These are phyloP conservation scores for Pseudogymnoascus sp. DNA, from an alignment of 2,329 filamentous ascomycete genomes.

Conservation along the genomic window DNA sequence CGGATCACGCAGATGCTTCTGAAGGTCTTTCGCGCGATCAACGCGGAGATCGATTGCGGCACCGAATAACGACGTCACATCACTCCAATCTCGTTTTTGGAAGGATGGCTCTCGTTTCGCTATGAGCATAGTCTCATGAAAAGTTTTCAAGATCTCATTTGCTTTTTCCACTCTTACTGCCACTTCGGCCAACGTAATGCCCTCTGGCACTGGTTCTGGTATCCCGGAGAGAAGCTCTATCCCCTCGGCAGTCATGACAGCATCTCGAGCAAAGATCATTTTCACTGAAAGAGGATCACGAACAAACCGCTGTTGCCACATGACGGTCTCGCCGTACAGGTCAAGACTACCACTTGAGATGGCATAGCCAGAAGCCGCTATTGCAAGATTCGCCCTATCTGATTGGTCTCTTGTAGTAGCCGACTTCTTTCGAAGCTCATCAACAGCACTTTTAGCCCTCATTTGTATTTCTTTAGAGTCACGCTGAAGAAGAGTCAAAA, in stretches of 20 bases:
- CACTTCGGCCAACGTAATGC: constrained; percentile 15
- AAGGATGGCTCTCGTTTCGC: constrained; percentile 17
- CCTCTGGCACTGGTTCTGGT: constrained; percentile 26
- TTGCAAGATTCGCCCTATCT: constrained; percentile 26
- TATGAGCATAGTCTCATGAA: constrained; percentile 13
- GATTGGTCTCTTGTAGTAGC: constrained; percentile 22
- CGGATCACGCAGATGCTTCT: constrained; percentile 2
- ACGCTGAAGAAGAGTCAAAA: constrained; percentile 13
- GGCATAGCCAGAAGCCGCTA: constrained; percentile 25
- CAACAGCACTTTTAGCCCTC: constrained; percentile 8
- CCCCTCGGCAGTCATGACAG: constrained; percentile 20
- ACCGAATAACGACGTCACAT: constrained; percentile 12
- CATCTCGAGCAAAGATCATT: constrained; percentile 20
- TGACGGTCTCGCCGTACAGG: constrained; percentile 25
- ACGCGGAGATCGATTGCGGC: constrained; percentile 11
- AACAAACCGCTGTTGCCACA: constrained; percentile 32
- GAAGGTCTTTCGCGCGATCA: constrained; percentile 1
- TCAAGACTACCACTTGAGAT: constrained; percentile 29
- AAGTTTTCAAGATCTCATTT: constrained; percentile 13
- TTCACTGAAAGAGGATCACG: constrained; percentile 29
- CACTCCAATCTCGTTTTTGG: constrained; percentile 11
- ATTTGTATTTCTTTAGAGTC: constrained; percentile 9
- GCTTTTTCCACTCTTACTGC: constrained; percentile 12
- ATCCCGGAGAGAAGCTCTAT: constrained; percentile 24
- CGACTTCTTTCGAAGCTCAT: constrained; percentile 16